Conservation (phyloP, 768 basidiomycete genomes). For the Hortiboletus campestris region DNA sequence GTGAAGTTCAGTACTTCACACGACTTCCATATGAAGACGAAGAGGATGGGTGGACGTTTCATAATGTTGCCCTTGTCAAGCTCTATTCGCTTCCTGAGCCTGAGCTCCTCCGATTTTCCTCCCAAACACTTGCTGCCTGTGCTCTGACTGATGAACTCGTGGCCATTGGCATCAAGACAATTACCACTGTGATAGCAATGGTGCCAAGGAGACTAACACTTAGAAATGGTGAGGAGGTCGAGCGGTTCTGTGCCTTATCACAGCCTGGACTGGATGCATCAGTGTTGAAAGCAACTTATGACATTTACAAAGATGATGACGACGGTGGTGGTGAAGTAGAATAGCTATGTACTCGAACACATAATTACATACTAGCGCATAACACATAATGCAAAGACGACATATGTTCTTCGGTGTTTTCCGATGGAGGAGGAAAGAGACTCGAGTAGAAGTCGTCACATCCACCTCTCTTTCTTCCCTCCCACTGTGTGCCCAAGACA, state of each 20-base stretch:
- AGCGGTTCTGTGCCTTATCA: neutral
- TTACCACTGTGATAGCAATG: conserved; percentile 24
- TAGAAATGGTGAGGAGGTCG: neutral
- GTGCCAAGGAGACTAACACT: conserved; percentile 15
- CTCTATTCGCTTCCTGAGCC: conserved; percentile 21
- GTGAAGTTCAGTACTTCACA: conserved; percentile 1
- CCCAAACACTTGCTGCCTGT: conserved; percentile 17
- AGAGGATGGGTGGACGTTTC: neutral
- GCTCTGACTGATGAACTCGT: conserved; percentile 15
- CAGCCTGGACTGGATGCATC: conserved; percentile 3
- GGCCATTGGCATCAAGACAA: conserved; percentile 13
- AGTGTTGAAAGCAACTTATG: neutral
- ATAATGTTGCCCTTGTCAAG: conserved; percentile 18
- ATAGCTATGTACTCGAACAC: neutral
- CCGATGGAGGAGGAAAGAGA: too few relatives aligned
- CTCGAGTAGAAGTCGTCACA: too few relatives aligned
- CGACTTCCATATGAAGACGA: neutral
- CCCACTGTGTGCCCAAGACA: too few relatives aligned
- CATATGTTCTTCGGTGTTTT: too few relatives aligned
- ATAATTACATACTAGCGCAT: too few relatives aligned
- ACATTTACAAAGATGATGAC: neutral
- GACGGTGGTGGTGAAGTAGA: neutral
- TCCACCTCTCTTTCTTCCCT: too few relatives aligned
- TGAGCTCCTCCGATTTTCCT: conserved; percentile 12
- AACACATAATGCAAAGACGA: too few relatives aligned